Evolutionary conservation across 2,329 filamentous ascomycete species (phyloP), one percentile per base, ranked within the genome.

Genomic region (Aspergillus sp.): DNA sequence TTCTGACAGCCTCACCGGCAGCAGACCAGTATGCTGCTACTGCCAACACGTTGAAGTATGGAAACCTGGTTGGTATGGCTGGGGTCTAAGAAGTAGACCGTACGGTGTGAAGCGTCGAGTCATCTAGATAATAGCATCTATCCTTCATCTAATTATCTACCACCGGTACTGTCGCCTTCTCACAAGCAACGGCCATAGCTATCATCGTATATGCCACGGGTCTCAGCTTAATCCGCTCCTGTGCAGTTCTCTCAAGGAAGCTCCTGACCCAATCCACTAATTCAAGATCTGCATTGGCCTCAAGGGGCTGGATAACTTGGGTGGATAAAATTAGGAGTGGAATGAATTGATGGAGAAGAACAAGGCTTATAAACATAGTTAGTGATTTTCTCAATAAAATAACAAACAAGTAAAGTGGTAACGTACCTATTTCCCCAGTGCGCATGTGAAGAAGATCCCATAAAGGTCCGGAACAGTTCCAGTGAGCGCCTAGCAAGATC

Each of bases 1-100:
- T 77, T 44, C 62, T 77, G 6, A 79, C 77, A 0, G 66, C 76
- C 1, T 78, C 77, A 1, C 75, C 76, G 1, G 67, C 70, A 3
- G 59, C 54, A 23, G 67, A 63, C 9, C 73, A 79, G 40, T 77
- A 67, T 60, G 65, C 70, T 1, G 77, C 77, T 2, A 79, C 76
- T 1, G 66, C 75, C 60, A 78, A 79, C 62, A 77, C 77, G 6
- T 64, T 79, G 14, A 78, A 78, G 55, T 79, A 79, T 60, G 77
- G 72, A 2, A 75, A 72, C 58, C 50, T 79, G 37, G 70, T 79
- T 14, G 77, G 73, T 0, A 60, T 63, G 21, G 70, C 70, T 3
- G 62, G 66, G 66, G 41, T 6, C 15, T 6, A 19, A n/a, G 14
- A 37, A 37, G n/a, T n/a, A 37, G 15, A 37, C 9, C 4, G 25